Base-by-base conservation (phyloP, 1,139 yeast species). In the Nakaseomyces nivariensis region DNA sequence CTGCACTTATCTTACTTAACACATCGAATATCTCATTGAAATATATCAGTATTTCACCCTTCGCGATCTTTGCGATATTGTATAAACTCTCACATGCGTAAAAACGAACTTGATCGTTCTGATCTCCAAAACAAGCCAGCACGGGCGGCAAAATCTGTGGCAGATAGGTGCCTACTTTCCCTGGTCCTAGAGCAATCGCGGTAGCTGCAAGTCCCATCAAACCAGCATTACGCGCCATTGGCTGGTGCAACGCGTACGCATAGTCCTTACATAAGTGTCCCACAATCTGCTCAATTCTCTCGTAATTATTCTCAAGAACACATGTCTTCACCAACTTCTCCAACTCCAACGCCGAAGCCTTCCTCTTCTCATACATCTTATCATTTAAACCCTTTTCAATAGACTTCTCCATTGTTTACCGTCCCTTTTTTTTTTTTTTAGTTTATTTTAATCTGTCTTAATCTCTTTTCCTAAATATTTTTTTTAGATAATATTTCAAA, bases 1-100 rank as follows among this genome's bases (percentile, higher is more conserved):
- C 99, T 0, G 97, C 90, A 11, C 95, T 92, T 53, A 92, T 76
- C 48, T 83, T 83, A 65, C 97, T 89, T 51, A 92, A 73, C 25
- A 90, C 94, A 63, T 94, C 98, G 65, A 94, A 94, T 2, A 90
- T 83, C 67, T 92, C 97, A 66, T 92, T 94, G 72, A 92, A 92
- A 66, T 88, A 92, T 11, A 85, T 72, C 55, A 94, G 71, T 26
- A 92, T 86, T 66, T 94, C 98, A 22, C 98, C 98, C 58, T 95
- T 80, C 4, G 98, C 96, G 25, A 92, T 95, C 66, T 94, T 94
- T 49, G 98, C 96, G 47, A 94, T 90, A 67, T 94, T 94, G 68
- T 94, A 94, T 56, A 94, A 74, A 43, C 96, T 85, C 64, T 94
- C 99, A 70, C 98, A 92, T 0, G 98, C 97, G 67, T 90, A 94